Base-by-base conservation (phyloP, 2,329 filamentous ascomycete species). In the Geosmithia putterillii region DNA sequence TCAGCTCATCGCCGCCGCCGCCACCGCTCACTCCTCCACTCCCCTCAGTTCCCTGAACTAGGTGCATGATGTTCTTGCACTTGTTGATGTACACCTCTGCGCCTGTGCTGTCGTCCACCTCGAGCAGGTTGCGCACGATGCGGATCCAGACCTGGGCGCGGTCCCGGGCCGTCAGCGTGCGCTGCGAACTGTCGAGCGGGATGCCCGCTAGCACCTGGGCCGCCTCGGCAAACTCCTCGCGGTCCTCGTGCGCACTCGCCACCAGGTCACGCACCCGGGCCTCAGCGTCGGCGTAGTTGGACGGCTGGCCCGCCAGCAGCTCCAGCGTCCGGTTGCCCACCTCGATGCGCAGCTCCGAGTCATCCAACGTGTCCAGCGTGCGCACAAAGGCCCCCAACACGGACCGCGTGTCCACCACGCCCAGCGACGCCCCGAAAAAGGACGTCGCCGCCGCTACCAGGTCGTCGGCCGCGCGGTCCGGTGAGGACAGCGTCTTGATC, bases 1-100 rank as follows among this genome's bases (percentile, higher is more conserved):
- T 79, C 40, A 90, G 71, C 47, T 83, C 76, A 35, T 80, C 75
- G 59, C 95, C 80, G n/a, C n/a, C n/a, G n/a, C n/a, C n/a, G n/a
- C n/a, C n/a, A n/a, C n/a, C n/a, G n/a, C n/a, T n/a, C n/a, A n/a
- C n/a, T n/a, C n/a, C n/a, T n/a, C n/a, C n/a, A n/a, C n/a, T n/a
- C n/a, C n/a, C n/a, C n/a, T n/a, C n/a, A n/a, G n/a, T n/a, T n/a
- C n/a, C 28, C 23, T 74, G 66, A 25, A 95, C 79, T 49, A 76
- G 81, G 66, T 86, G 79, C 59, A 95, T 87, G 51, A 95, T 73
- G 57, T 92, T 90, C 66, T 95, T 96, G 62, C 94, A 83, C 62
- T 90, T 89, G 71, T 95, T 95, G 54, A 98, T 74, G 59, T 89
- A 94, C 36, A 75, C 77, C 59, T 94, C 87, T 37, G 92, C 92